Conservation (phyloP, 75 land plant genomes). For the Selaginella tamariscina region DNA sequence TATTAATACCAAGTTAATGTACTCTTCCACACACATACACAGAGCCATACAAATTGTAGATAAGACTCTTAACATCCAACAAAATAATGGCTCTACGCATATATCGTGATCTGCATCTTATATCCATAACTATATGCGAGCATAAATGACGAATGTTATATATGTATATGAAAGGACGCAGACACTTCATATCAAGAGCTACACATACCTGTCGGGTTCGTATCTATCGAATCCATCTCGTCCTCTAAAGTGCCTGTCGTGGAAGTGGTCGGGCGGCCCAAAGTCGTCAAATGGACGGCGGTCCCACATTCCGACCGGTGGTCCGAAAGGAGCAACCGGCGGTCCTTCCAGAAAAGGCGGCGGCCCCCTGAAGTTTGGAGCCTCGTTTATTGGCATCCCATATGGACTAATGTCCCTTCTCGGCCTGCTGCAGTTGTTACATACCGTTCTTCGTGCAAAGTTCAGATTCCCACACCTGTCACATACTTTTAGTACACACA, state of each 20-base stretch:
- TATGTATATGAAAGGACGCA: no score
- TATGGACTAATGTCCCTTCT: conserved; percentile 25
- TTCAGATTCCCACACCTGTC: conserved; percentile 64
- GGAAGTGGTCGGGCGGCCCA: conserved; percentile 24
- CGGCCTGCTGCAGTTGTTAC: conserved; percentile 62
- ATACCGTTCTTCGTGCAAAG: conserved; percentile 59
- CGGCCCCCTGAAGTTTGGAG: conserved; percentile 28
- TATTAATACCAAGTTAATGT: no score
- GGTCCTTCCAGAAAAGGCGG: conserved; percentile 36
- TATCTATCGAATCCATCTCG: conserved; percentile 34
- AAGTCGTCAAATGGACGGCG: conserved; percentile 12
- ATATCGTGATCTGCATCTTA: no score
- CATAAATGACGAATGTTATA: no score
- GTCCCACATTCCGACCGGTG: conserved; percentile 49
- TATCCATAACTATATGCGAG: no score
- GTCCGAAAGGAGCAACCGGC: conserved; percentile 38
- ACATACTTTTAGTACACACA: no score
- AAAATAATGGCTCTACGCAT: background rate
- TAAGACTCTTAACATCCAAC: no score
- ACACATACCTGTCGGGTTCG: no score
- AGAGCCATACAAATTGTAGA: no score
- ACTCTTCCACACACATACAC: no score
- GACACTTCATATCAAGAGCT: no score
- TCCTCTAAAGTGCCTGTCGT: conserved; percentile 39
- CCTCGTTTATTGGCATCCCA: conserved; percentile 25